phyloP scores from a whole-genome alignment of 139 green algal species.

The Eudorina sp. region DNA sequence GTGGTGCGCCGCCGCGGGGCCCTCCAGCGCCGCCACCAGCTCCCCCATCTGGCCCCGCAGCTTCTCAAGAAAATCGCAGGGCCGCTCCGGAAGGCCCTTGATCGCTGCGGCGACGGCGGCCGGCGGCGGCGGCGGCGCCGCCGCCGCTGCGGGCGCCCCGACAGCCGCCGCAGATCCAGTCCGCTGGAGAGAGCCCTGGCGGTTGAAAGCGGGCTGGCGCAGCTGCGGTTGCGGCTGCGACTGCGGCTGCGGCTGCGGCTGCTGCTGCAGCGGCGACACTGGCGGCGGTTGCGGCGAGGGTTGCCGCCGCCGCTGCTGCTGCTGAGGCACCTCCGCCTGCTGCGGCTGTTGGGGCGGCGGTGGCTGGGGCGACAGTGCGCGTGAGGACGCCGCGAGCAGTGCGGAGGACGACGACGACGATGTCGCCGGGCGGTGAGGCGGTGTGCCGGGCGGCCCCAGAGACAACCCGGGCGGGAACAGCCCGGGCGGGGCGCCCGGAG shows the following conservation, averaged over 20 bases:
- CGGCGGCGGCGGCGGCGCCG: background rate
- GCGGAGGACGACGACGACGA: too few species aligned
- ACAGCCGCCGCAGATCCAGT: too few species aligned
- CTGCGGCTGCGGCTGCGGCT: background rate
- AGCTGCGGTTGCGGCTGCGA: background rate
- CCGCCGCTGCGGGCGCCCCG: background rate
- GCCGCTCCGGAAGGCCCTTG: slow-evolving; percentile 65
- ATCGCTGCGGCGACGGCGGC: background rate
- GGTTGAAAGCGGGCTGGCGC: background rate
- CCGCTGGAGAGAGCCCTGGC: slow-evolving; percentile 10
- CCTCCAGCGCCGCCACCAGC: slow-evolving; percentile 72
- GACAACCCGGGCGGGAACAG: too few species aligned
- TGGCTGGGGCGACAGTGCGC: too few species aligned
- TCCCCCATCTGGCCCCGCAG: slow-evolving; percentile 81
- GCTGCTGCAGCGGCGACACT: too few species aligned
- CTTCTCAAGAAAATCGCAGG: slow-evolving; percentile 79
- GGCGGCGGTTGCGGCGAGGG: background rate
- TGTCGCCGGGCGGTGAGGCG: too few species aligned
- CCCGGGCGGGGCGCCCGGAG: too few species aligned
- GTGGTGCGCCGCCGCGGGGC: slow-evolving; percentile 2
- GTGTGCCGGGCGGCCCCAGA: too few species aligned
- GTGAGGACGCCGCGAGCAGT: too few species aligned
- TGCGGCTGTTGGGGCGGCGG: too few species aligned
- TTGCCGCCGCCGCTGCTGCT: background rate
- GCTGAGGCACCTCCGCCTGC: too few species aligned